phyloP scores from a whole-genome alignment of 352 stramenopile genomes.

The Phytophthora fragariae region DNA sequence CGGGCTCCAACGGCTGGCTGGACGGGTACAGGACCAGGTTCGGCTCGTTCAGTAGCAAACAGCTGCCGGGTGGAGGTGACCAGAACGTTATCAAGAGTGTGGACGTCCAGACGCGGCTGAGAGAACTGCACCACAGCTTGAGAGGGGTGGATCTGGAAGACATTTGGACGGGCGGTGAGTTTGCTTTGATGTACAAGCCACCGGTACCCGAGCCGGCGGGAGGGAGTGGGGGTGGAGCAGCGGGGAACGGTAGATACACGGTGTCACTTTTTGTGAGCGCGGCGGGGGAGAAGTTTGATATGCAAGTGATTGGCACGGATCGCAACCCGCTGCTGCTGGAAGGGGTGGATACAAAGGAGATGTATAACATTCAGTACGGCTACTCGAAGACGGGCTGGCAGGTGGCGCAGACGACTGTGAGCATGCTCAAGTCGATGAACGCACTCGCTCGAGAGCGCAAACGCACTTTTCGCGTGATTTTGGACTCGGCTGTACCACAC shows the following conservation, averaged over 20 bases:
- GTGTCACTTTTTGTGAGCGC: conserved; percentile 84
- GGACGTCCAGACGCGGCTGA: conserved; percentile 85
- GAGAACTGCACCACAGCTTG: conserved; percentile 81
- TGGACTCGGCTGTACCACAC: conserved; percentile 84
- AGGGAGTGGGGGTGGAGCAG: conserved; percentile 12
- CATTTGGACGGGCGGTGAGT: conserved; percentile 84
- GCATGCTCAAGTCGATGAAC: conserved; percentile 83
- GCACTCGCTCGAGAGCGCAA: conserved; percentile 71
- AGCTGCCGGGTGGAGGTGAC: conserved; percentile 44
- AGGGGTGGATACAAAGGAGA: conserved; percentile 64
- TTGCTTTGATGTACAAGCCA: conserved; percentile 73
- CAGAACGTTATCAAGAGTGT: conserved; percentile 86
- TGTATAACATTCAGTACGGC: conserved; percentile 81
- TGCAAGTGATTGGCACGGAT: conserved; percentile 84
- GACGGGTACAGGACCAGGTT: conserved; percentile 88
- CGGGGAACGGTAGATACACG: conserved; percentile 58
- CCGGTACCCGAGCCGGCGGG: conserved; percentile 15
- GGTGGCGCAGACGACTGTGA: conserved; percentile 81
- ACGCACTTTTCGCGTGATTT: conserved; percentile 82
- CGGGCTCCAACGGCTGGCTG: conserved; percentile 85
- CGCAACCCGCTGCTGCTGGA: conserved; percentile 64
- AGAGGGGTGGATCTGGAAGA: conserved; percentile 69
- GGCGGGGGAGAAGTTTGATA: conserved; percentile 79
- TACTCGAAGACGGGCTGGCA: conserved; percentile 87
- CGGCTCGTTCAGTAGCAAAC: conserved; percentile 84